These are phyloP conservation scores for Venturia aucupariae DNA, from an alignment of 2,329 filamentous ascomycete genomes.

Conservation along the genomic window DNA sequence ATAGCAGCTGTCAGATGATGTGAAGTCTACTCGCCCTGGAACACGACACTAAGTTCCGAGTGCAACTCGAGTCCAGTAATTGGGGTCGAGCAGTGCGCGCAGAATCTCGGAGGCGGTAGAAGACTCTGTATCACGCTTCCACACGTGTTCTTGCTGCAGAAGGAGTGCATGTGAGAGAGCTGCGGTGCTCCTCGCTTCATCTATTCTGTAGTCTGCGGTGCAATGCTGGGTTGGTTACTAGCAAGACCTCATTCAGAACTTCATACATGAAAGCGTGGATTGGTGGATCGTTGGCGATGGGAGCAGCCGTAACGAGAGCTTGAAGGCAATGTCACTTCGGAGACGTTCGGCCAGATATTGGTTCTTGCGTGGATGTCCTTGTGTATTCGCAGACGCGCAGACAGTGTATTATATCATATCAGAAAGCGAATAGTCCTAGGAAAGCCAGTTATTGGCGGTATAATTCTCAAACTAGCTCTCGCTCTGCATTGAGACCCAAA, in stretches of 20 bases:
- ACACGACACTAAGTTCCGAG: neutral
- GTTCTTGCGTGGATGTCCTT: conserved; percentile 5
- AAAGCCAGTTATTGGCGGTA: neutral
- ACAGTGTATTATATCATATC: conserved; percentile 1
- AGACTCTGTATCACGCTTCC: neutral
- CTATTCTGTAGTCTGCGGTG: neutral
- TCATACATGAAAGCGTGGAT: neutral
- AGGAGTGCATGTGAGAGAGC: neutral
- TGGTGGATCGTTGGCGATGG: neutral
- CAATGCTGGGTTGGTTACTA: neutral
- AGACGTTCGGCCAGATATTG: neutral
- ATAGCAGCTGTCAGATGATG: neutral
- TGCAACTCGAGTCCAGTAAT: neutral
- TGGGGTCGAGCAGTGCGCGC: neutral
- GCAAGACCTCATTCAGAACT: neutral
- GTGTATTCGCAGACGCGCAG: neutral
- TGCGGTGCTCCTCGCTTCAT: conserved; percentile 5
- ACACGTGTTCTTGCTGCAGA: neutral
- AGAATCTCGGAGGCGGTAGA: conserved; percentile 1
- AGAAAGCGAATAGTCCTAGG: neutral
- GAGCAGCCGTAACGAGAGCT: neutral
- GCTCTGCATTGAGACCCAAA: conserved; percentile 2
- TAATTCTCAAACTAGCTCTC: neutral
- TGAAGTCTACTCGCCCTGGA: neutral
- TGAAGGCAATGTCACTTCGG: neutral